These are phyloP conservation scores for Pestalotiopsis sp. DNA, from an alignment of 2,329 filamentous ascomycete species.

Conservation along the genomic window DNA sequence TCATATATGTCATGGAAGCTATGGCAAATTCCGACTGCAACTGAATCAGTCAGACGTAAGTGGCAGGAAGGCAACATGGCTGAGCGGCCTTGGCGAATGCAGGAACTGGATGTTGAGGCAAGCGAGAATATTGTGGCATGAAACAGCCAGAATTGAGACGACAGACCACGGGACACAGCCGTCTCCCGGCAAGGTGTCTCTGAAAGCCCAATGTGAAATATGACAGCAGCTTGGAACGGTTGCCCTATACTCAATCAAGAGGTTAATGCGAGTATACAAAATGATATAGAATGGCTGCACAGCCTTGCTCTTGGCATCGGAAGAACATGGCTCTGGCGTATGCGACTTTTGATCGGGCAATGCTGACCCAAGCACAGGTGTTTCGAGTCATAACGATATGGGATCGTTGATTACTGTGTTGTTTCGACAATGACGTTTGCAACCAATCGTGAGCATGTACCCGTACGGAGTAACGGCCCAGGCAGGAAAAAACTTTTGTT, in stretches of 20 bases:
- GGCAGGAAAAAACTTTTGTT: neutral
- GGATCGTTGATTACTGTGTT: neutral
- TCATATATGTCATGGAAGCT: no score
- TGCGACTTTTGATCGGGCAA: neutral
- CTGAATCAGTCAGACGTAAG: no score
- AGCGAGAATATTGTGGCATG: no score
- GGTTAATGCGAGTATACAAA: neutral
- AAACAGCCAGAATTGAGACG: no score
- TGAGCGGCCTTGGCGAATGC: no score
- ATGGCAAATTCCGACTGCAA: no score
- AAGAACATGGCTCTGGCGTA: neutral
- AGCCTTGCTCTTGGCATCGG: neutral
- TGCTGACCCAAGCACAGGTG: neutral
- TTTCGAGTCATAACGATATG: neutral
- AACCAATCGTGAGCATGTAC: neutral
- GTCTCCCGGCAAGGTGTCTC: neutral
- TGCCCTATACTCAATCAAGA: neutral
- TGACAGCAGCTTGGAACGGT: neutral
- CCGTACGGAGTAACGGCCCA: neutral
- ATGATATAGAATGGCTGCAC: neutral
- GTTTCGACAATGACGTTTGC: neutral
- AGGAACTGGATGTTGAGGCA: no score
- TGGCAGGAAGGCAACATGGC: no score
- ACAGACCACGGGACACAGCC: no score
- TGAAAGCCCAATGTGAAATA: slow-evolving; percentile 14